Conservation (phyloP, 2,329 filamentous ascomycete species). For the Metarhizium rileyi region DNA sequence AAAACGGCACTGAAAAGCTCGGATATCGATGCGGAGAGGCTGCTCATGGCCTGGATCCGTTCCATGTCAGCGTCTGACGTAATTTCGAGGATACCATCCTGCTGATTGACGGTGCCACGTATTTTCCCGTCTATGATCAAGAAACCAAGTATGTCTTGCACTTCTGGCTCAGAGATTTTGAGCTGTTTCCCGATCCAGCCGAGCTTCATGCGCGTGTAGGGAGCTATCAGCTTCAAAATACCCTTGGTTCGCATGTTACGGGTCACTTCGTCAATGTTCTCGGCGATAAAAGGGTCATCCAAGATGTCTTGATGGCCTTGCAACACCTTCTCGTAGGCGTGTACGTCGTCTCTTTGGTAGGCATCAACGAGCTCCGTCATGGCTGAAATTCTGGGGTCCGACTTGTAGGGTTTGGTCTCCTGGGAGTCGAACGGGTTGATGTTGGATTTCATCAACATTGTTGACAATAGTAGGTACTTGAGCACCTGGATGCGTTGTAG, state of each 20-base stretch:
- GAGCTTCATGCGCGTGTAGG: conserved; percentile 87
- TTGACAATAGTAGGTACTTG: conserved; percentile 91
- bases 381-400: conserved; percentile 84
- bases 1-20: conserved; percentile 64
- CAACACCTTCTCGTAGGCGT: conserved; percentile 79
- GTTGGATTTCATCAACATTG: conserved; percentile 96
- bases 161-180: conserved; percentile 74
- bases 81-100: conserved; percentile 74
- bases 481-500: conserved; percentile 94
- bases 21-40: conserved; percentile 62
- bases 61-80: conserved; percentile 63
- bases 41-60: conserved; percentile 61
- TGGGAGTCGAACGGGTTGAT: conserved; percentile 99
- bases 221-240: conserved; percentile 83
- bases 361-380: conserved; percentile 97
- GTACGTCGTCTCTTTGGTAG: conserved; percentile 91
- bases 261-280: conserved; percentile 98
- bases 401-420: conserved; percentile 97
- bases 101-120: conserved; percentile 80
- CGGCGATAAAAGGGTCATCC: conserved; percentile 88
- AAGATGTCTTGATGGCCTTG: conserved; percentile 82
- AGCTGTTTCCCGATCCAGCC: conserved; percentile 81
- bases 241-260: conserved; percentile 97
- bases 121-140: conserved; percentile 87
- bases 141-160: conserved; percentile 92